Percentiles rank a stretch among this genome's conserved stretches.
phyloP scores from a whole-genome alignment of 2,329 filamentous ascomycete genomes.

The Didymella keratinophila region DNA sequence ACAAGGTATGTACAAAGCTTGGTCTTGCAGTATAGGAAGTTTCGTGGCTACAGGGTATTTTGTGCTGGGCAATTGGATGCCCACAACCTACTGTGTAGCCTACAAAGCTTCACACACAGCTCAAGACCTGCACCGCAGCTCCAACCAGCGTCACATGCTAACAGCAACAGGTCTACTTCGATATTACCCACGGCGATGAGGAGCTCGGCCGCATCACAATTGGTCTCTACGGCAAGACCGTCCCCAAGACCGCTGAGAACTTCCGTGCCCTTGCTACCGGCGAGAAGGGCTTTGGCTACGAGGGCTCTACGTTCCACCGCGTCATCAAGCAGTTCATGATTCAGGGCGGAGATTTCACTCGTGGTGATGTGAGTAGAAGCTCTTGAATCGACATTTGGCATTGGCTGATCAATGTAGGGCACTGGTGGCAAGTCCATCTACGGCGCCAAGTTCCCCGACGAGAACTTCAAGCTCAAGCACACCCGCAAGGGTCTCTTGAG shows the following conservation, averaged over 20 bases:
- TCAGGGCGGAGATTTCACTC: slow-evolving; percentile 88
- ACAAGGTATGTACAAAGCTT: slow-evolving; percentile 68
- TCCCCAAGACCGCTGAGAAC: slow-evolving; percentile 76
- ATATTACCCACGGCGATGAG: slow-evolving; percentile 79
- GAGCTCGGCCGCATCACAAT: slow-evolving; percentile 77
- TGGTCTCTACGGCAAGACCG: slow-evolving; percentile 86
- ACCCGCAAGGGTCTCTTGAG: slow-evolving; percentile 81
- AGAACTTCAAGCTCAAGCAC: slow-evolving; percentile 97
- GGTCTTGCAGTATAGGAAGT: neutral
- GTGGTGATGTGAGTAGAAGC: no score
- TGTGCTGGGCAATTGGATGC: slow-evolving; percentile 14
- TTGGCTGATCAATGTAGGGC: no score
- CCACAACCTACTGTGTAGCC: neutral
- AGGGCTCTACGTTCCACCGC: slow-evolving; percentile 85
- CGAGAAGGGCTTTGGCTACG: slow-evolving; percentile 85
- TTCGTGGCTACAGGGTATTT: neutral
- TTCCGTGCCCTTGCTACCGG: slow-evolving; percentile 80
- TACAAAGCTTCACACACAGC: neutral
- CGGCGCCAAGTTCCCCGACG: slow-evolving; percentile 81
- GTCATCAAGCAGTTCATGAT: slow-evolving; percentile 94
- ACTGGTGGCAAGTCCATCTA: slow-evolving; percentile 91
- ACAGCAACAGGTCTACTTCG: slow-evolving; percentile 73
- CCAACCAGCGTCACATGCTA: neutral
- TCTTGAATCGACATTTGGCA: no score
- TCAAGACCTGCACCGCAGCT: neutral